Percentiles rank a stretch among this genome's conserved stretches.
Evolutionary conservation across 2,329 filamentous ascomycete genomes (phyloP).

Genomic region (Thielaviopsis populi): DNA sequence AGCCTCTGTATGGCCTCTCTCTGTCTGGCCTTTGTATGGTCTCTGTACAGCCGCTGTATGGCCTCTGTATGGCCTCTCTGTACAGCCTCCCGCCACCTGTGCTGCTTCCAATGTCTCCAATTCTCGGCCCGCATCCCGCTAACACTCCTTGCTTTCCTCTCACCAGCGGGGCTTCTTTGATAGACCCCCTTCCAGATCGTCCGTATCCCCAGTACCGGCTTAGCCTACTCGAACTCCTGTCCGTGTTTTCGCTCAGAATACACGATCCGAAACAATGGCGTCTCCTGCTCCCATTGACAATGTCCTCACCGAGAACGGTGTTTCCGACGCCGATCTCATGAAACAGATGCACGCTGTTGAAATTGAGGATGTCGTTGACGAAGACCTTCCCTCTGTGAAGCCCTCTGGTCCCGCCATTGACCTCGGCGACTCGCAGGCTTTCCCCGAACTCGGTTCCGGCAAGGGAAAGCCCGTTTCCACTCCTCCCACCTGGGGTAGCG

Average conservation of each 20-base stretch:
- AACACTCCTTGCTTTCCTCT: neutral
- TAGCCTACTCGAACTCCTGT: constrained; percentile 14
- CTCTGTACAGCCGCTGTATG: too few relatives aligned
- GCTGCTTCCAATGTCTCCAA: neutral
- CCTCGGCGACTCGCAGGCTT: constrained; percentile 76
- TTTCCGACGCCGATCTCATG: constrained; percentile 28
- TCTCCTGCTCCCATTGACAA: constrained; percentile 57
- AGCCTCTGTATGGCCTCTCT: too few relatives aligned
- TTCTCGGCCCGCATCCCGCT: neutral
- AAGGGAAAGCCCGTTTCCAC: constrained; percentile 9
- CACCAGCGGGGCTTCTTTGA: constrained; percentile 13
- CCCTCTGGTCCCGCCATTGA: constrained; percentile 41
- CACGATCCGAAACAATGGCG: constrained; percentile 34
- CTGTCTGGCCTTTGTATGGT: too few relatives aligned
- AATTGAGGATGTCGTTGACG: constrained; percentile 53
- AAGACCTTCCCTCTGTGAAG: constrained; percentile 37
- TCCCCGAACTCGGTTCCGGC: constrained; percentile 46
- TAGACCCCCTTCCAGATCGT: constrained; percentile 10
- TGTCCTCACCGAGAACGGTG: constrained; percentile 35
- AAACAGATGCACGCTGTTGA: constrained; percentile 37
- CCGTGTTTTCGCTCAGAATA: constrained; percentile 15
- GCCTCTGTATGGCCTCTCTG: too few relatives aligned
- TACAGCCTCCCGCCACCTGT: too few relatives aligned
- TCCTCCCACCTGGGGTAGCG: constrained; percentile 13
- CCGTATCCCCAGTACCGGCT: constrained; percentile 13